phyloP scores from a whole-genome alignment of 1,284 basidiomycete genomes.

The Moesziomyces sp. region DNA sequence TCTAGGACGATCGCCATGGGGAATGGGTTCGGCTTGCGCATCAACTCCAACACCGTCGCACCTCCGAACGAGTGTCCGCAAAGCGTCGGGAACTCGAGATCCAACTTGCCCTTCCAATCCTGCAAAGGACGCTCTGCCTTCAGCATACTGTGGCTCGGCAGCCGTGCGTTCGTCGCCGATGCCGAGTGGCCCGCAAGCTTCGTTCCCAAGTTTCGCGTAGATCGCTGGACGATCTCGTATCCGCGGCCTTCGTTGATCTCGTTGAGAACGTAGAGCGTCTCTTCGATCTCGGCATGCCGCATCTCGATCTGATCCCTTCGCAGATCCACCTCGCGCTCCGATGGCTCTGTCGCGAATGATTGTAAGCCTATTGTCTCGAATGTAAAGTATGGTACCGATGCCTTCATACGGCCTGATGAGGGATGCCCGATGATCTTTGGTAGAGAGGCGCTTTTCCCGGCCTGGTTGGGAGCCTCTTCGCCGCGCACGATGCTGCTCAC shows the following conservation, averaged over 20 bases:
- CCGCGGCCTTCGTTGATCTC: slow-evolving; percentile 63
- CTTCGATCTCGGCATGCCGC: slow-evolving; percentile 70
- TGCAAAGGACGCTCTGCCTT: slow-evolving; percentile 19
- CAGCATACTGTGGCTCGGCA: slow-evolving; percentile 13
- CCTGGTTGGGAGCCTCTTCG: slow-evolving; percentile 30
- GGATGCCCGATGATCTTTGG: slow-evolving; percentile 13
- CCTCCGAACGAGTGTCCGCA: slow-evolving; percentile 67
- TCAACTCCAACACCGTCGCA: slow-evolving; percentile 54
- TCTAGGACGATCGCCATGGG: slow-evolving; percentile 52
- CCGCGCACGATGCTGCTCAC: slow-evolving; percentile 68
- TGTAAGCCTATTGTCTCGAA: slow-evolving; percentile 67
- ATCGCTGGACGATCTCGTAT: slow-evolving; percentile 44
- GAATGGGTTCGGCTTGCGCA: slow-evolving; percentile 38
- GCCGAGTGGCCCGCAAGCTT: slow-evolving; percentile 33
- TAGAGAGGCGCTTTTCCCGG: slow-evolving; percentile 1
- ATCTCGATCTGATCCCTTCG: slow-evolving; percentile 71
- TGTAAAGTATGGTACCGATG: slow-evolving; percentile 55
- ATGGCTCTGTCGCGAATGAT: slow-evolving; percentile 59
- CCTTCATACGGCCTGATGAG: slow-evolving; percentile 23
- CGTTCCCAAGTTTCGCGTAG: slow-evolving; percentile 51
- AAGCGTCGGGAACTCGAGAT: slow-evolving; percentile 42
- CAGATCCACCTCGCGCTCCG: slow-evolving; percentile 68
- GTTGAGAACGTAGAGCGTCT: slow-evolving; percentile 67
- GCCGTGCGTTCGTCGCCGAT: neutral
- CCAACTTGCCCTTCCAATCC: slow-evolving; percentile 56